Evolutionary conservation across 768 basidiomycete species (phyloP), one percentile per base, ranked within the genome.

Genomic region (Kwoniella mangroviensis): DNA sequence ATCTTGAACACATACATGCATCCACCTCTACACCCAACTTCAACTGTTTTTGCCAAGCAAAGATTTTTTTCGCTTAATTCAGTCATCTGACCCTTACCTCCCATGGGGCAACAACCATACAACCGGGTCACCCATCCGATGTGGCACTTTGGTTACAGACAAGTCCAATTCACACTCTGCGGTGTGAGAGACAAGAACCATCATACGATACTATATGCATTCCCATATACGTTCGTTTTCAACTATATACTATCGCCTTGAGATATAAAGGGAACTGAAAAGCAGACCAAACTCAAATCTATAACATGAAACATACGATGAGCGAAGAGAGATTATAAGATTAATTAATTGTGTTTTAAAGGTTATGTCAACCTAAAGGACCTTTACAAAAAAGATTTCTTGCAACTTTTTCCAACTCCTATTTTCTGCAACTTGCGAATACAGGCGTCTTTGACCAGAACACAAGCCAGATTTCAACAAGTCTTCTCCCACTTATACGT

Each of bases 401-500:
- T 34, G 34, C 34, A 34, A 34, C 45, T 49, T 34, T 41, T 19
- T 28, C 26, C 53, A 7, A 34, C 1, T 34, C 34, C 34, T 34
- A 34, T 7, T 1, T 34, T 1, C 34, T 34, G 34, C 9, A 1
- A 34, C 34, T 34, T 34, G 34, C 34, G 6, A 34, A 34, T 34
- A 34, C 54, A 1, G 56, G 17, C 56, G 17, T 28, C 34, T 34
- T 34, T 34, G 34, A 34, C 34, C 34, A 34, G 34, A 34, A 34
- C 26, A 24, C 56, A 17, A 34, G 34, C 4, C 34, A 7, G 34
- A 34, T 7, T 34, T 34, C 6, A 34, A 34, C 6, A 7, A 34
- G 34, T 34, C 34, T 34, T 34, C 21, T 51, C 7, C 15, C 21
- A 21, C 21, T 21, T 75, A 80, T 4, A 68, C 68, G 53, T 79